phyloP scores from a whole-genome alignment of 192 early-diverging fungal genomes.

The Lobosporangium transversale region DNA sequence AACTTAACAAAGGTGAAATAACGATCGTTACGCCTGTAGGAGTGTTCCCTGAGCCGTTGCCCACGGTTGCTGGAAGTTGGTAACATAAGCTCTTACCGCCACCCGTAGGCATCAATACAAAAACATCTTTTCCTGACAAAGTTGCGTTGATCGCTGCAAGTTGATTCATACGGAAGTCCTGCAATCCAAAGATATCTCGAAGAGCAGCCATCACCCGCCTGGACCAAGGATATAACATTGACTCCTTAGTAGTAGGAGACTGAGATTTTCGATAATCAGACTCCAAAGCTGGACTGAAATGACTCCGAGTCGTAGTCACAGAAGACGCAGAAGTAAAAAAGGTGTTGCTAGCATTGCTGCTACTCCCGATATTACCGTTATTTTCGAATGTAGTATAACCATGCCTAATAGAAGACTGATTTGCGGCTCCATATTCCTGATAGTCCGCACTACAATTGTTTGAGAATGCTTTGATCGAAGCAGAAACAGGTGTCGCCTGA shows the following conservation, averaged over 20 bases:
- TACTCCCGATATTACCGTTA: background rate
- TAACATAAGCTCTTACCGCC: constrained; percentile 96
- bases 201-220: constrained; percentile 76
- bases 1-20: constrained; percentile 90
- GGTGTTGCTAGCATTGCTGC: background rate
- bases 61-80: constrained; percentile 84
- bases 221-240: constrained; percentile 69
- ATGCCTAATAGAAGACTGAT: too few relatives aligned
- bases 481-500: background rate
- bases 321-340: background rate
- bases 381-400: background rate
- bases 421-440: background rate
- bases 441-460: background rate
- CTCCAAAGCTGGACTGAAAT: background rate
- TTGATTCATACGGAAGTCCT: constrained; percentile 86
- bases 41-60: constrained; percentile 49
- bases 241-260: constrained; percentile 10
- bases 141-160: constrained; percentile 90
- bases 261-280: constrained; percentile 1
- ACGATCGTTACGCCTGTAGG: constrained; percentile 87
- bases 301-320: background rate
- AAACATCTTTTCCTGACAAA: constrained; percentile 82
- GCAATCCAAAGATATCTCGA: constrained; percentile 72
- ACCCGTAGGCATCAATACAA: constrained; percentile 97
- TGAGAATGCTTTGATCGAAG: too few relatives aligned